A percentile compares a stretch with the other conserved stretches of the same genome.
Evolutionary conservation across 2,329 filamentous ascomycete species (phyloP).

Genomic region (Acrocalymma vagum): DNA sequence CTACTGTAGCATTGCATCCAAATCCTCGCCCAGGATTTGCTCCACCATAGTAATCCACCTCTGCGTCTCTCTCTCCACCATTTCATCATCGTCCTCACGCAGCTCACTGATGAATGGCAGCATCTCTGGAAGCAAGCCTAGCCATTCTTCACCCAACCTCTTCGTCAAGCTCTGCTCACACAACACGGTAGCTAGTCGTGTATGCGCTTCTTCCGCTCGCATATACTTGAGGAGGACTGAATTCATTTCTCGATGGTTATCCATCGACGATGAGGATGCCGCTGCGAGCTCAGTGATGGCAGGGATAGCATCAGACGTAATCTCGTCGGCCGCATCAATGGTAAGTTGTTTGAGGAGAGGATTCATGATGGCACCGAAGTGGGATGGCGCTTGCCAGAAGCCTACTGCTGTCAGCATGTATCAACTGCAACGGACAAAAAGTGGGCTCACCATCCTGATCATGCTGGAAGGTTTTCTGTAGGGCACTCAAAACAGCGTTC

Average conservation of each 20-base stretch:
- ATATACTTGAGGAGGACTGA: slow-evolving; percentile 78
- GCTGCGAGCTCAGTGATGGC: slow-evolving; percentile 84
- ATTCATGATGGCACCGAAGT: slow-evolving; percentile 77
- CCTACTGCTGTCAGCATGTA: slow-evolving; percentile 48
- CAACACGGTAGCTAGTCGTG: slow-evolving; percentile 82
- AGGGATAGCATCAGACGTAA: slow-evolving; percentile 69
- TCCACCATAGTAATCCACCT: slow-evolving; percentile 93
- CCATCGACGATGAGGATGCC: slow-evolving; percentile 78
- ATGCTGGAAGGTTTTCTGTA: slow-evolving; percentile 81
- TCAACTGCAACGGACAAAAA: not conserved
- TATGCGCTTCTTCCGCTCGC: slow-evolving; percentile 73
- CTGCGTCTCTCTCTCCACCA: slow-evolving; percentile 87
- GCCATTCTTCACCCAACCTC: slow-evolving; percentile 89
- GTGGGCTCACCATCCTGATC: slow-evolving; percentile 75
- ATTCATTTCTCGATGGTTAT: slow-evolving; percentile 93
- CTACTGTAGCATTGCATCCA: slow-evolving; percentile 91
- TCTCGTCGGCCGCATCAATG: slow-evolving; percentile 22
- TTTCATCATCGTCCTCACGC: slow-evolving; percentile 95
- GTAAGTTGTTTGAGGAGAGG: slow-evolving; percentile 72
- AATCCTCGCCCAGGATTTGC: slow-evolving; percentile 84
- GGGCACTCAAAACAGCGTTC: slow-evolving; percentile 73
- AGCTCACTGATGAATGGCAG: slow-evolving; percentile 94
- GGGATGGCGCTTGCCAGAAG: slow-evolving; percentile 93
- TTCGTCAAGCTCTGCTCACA: slow-evolving; percentile 83
- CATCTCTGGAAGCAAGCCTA: slow-evolving; percentile 92